A percentile compares a stretch with the other conserved stretches of the same genome.
phyloP scores from a whole-genome alignment of 2,329 filamentous ascomycete species.

The Claviceps citrina region DNA sequence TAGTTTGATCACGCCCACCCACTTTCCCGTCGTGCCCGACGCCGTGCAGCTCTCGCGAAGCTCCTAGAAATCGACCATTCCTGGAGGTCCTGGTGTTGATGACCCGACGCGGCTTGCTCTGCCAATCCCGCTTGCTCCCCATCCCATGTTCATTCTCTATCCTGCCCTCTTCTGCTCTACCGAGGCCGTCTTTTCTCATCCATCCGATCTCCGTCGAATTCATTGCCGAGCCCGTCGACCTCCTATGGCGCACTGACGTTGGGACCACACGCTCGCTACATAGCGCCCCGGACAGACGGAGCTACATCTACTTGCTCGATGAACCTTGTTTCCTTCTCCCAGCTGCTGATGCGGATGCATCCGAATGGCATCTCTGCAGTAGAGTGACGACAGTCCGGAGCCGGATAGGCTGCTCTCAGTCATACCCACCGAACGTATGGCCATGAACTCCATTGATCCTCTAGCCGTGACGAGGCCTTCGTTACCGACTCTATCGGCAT shows the following conservation, averaged over 20 bases:
- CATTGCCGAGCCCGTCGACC: no score
- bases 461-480: constrained; percentile 8
- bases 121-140: neutral
- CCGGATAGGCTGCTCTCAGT: constrained; percentile 7
- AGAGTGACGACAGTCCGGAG: constrained; percentile 5
- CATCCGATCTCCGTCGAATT: no score
- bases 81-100: neutral
- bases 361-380: neutral
- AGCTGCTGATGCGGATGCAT: neutral
- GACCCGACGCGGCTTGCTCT: neutral
- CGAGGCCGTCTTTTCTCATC: neutral
- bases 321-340: neutral
- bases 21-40: neutral
- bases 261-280: no score
- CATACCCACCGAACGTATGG: constrained; percentile 5
- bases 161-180: neutral
- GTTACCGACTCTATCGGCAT: constrained; percentile 4
- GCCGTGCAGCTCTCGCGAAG: neutral
- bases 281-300: constrained; percentile 1
- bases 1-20: neutral
- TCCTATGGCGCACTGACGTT: no score
- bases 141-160: neutral
- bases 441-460: constrained; percentile 12
- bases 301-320: neutral
- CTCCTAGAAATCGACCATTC: neutral